Base-by-base conservation (phyloP, 1,284 basidiomycete genomes). In the Ustilago nuda region DNA sequence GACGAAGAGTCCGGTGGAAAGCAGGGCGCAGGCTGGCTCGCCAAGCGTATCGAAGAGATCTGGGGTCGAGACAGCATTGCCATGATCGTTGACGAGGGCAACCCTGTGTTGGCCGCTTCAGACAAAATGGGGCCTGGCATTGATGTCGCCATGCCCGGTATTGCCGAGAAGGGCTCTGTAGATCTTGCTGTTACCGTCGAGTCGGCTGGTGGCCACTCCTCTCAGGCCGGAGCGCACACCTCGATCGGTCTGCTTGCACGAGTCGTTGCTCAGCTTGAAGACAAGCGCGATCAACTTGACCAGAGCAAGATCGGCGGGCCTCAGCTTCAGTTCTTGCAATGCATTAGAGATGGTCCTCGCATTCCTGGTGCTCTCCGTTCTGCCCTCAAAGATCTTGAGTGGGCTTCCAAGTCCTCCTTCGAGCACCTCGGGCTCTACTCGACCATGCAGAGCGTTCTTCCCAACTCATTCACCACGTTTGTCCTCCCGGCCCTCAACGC, bases 131-230 rank as follows among this genome's bases (percentile, higher is more conserved):
- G 66, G 27, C 72, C 66, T 13, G 82, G 82, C 8, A 58, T 79
- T 30, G 69, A 74, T 23, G 63, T 83, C 13, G 83, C 83, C 15
- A 56, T 87, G 1, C 90, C 90, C 2, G 89, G 87, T 15, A 88
- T 91, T 13, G 88, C 87, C 1, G 91, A 92, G 86, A 92, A 92
- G 83, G 92, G 91, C 0, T 89, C 90, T 68, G 73, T 90, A 52
- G 79, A 84, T 46, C 65, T 84, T 15, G 56, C 61, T 11, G 55
- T 85, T 15, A 61, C 59, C 4, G 72, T 84, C 39, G 61, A 78
- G 12, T 69, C 90, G 3, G 87, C 88, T 0, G 92, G 92, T n/a
- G 92, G 92, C 0, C 92, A 92, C 82, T 91, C 91, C 4, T 91
- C 90, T 12, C 53, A 51, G 45, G 68, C 72, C 13, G 68, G 68